Base-by-base conservation (phyloP, 257 asterid species). In the Schizonepeta tenuifolia region DNA sequence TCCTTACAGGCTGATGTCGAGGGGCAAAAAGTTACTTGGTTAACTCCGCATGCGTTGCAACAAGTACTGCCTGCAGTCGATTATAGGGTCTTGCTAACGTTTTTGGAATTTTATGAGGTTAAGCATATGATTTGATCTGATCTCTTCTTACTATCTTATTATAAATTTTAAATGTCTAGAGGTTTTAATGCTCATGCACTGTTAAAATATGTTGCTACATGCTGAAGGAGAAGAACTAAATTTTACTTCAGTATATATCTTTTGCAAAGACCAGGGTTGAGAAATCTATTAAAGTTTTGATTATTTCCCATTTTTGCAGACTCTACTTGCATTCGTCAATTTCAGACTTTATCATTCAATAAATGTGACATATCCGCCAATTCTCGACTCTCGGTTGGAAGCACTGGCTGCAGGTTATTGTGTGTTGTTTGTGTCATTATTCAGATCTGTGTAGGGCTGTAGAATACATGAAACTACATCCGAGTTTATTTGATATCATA, bases 21-120 rank as follows among this genome's bases (percentile, higher is more conserved):
- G 49, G 99, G 99, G 24, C 99, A 95, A 82, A 90, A 83, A 67
- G 65, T 95, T 81, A 95, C 99, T 9, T 95, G 99, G 99, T 83
- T 95, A 78, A 88, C 98, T 81, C 99, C 99, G 9, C 99, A 95
- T 77, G 93, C 98, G 15, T 76, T 92, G 85, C 99, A 95, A 74
- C 99, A 95, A 90, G 98, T 92, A 58, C 80, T 95, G 68, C 96
- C 99, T 44, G 97, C 88, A 53, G 99, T 95, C 62, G 99, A 95
- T 82, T 95, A 83, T 72, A 87, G 90, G 50, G 83, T 95, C 75
- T 77, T 95, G 92, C 83, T 90, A 80, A 92, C 99, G 10, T 95
- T 95, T 78, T 82, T 91, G 86, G 94, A 94, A 76, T 90, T 94
- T 81, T 91, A 94, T 41, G 99, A 89, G 97, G 99, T 84, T 21